Conservation (phyloP, 306 rosid species). For the Vigna mungo region DNA sequence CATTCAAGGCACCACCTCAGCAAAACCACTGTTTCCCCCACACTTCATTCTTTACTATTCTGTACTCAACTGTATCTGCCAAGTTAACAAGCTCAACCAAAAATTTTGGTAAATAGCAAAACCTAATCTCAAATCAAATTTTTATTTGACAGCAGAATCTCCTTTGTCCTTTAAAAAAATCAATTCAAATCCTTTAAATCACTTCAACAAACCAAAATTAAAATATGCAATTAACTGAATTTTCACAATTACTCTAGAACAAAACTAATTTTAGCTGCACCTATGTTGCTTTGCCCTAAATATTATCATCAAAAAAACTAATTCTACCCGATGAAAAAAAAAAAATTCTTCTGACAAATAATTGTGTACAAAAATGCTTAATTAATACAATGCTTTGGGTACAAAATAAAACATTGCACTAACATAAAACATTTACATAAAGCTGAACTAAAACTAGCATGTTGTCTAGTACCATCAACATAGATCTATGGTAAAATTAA, state of each 20-base stretch:
- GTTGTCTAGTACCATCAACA: conserved; percentile 6
- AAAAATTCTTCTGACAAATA: conserved; percentile 23
- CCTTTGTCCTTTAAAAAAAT: conserved; percentile 16
- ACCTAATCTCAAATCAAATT: conserved; percentile 5
- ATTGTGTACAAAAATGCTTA: conserved; percentile 20
- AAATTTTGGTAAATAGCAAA: neutral
- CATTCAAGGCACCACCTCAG: conserved; percentile 20
- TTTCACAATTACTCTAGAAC: conserved; percentile 20
- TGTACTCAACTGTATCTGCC: neutral
- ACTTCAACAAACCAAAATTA: conserved; percentile 37
- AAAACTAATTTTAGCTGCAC: conserved; percentile 10
- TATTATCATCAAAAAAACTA: neutral
- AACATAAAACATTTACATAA: neutral
- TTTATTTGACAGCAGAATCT: conserved; percentile 2
- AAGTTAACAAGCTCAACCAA: neutral
- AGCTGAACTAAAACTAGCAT: conserved; percentile 19
- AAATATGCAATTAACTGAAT: conserved; percentile 17
- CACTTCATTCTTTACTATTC: neutral
- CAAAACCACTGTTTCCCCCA: neutral
- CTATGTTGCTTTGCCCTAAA: neutral
- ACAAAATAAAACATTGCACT: conserved; percentile 15
- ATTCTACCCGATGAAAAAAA: conserved; percentile 14
- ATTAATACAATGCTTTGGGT: neutral
- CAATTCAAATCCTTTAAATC: conserved; percentile 17
- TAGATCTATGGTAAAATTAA: neutral